These are phyloP conservation scores for Stentor roeselii DNA, from an alignment of 73 alveolate species.

Conservation along the genomic window DNA sequence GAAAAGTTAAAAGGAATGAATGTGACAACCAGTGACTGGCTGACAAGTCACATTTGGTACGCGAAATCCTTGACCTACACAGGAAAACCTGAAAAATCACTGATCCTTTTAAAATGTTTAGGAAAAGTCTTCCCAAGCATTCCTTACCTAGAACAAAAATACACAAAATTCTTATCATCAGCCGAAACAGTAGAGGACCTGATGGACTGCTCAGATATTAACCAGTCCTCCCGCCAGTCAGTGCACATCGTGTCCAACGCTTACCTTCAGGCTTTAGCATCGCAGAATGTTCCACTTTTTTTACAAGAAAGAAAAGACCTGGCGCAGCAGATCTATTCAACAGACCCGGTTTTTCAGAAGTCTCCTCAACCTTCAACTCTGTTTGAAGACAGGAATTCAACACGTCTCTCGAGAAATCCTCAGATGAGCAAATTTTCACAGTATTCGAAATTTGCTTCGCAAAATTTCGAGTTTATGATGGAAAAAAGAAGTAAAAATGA, in stretches of 20 bases:
- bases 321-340: background rate
- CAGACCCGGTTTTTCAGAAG: background rate
- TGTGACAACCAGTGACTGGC: background rate
- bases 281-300: background rate
- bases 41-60: background rate
- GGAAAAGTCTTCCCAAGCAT: background rate
- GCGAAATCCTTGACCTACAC: background rate
- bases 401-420: too few relatives aligned
- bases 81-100: constrained; percentile 5
- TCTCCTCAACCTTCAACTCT: background rate
- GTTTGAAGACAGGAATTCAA: background rate
- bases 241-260: background rate
- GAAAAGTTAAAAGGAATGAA: background rate
- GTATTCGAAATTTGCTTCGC: background rate
- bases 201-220: background rate
- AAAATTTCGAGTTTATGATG: background rate
- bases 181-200: background rate
- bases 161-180: background rate
- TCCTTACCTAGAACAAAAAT: background rate
- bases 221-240: background rate
- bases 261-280: background rate
- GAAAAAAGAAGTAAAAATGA: background rate
- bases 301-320: background rate
- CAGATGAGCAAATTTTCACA: background rate
- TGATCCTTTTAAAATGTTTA: background rate